phyloP scores from a whole-genome alignment of 768 basidiomycete species.

The Boletus subparvulus region DNA sequence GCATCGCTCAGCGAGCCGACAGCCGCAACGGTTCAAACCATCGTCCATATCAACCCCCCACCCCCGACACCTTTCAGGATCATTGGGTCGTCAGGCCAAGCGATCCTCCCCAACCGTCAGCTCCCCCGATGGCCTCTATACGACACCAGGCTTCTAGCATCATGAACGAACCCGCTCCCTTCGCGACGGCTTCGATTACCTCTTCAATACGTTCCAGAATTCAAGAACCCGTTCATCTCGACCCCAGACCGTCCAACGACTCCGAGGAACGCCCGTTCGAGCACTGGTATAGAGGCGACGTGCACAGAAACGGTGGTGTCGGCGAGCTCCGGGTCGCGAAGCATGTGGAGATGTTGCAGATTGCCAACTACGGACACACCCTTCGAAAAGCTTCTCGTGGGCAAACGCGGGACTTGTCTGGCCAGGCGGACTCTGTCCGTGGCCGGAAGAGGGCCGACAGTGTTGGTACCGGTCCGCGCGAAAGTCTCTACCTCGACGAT shows the following conservation, averaged over 20 bases:
- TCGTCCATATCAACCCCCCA: constrained; percentile 24
- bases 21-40: constrained; percentile 33
- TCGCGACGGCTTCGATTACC: constrained; percentile 44
- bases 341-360: constrained; percentile 83
- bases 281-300: constrained; percentile 89
- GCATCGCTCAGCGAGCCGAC: constrained; percentile 36
- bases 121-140: constrained; percentile 33
- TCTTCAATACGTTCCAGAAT: constrained; percentile 41
- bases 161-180: constrained; percentile 65
- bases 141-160: constrained; percentile 47
- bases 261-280: constrained; percentile 84
- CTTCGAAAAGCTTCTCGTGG: constrained; percentile 36
- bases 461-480: constrained; percentile 53
- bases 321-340: constrained; percentile 76
- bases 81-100: constrained; percentile 31
- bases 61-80: constrained; percentile 32
- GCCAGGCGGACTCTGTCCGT: constrained; percentile 25
- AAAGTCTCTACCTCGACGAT: constrained; percentile 70
- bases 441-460: constrained; percentile 67
- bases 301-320: constrained; percentile 85
- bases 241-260: constrained; percentile 62
- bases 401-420: constrained; percentile 27
- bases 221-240: constrained; percentile 32
- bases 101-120: constrained; percentile 31
- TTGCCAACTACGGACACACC: constrained; percentile 79